Evolutionary conservation across 257 asterid genomes (phyloP).

Genomic region (Apocynum venetum): DNA sequence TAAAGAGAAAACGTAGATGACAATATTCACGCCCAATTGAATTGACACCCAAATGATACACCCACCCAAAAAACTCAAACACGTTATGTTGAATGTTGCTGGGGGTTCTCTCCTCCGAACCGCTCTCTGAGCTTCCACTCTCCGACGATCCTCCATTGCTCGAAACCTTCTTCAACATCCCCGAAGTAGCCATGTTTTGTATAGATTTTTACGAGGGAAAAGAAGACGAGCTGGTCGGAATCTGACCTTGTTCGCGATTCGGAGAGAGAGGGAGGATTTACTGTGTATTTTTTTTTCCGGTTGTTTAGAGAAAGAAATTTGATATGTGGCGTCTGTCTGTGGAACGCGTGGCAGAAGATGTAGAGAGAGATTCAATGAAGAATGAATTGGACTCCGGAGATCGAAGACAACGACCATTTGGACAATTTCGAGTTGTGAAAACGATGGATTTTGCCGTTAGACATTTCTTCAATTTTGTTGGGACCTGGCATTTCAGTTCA

Average conservation of each 20-base stretch:
- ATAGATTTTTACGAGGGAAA: background rate
- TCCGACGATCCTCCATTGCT: slow-evolving; percentile 43
- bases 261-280: background rate
- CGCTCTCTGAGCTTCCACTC: slow-evolving; percentile 49
- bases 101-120: slow-evolving; percentile 35
- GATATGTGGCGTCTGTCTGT: too few species aligned
- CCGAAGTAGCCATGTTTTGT: slow-evolving; percentile 8
- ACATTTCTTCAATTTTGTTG: too few species aligned
- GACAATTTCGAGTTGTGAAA: too few species aligned
- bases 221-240: background rate
- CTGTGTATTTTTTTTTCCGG: too few species aligned
- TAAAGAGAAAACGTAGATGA: slow-evolving; percentile 58
- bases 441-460: too few species aligned
- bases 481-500: too few species aligned
- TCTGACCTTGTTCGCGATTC: background rate
- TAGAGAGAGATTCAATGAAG: too few species aligned
- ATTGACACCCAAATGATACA: slow-evolving; percentile 71
- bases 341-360: too few species aligned
- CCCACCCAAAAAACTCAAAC: slow-evolving; percentile 73
- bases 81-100: slow-evolving; percentile 25
- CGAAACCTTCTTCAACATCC: slow-evolving; percentile 27
- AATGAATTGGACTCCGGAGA: too few species aligned
- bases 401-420: too few species aligned
- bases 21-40: slow-evolving; percentile 74
- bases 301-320: too few species aligned